Evolutionary conservation across 345 rosid genomes (phyloP).

Genomic region (Populus ilicifolia): DNA sequence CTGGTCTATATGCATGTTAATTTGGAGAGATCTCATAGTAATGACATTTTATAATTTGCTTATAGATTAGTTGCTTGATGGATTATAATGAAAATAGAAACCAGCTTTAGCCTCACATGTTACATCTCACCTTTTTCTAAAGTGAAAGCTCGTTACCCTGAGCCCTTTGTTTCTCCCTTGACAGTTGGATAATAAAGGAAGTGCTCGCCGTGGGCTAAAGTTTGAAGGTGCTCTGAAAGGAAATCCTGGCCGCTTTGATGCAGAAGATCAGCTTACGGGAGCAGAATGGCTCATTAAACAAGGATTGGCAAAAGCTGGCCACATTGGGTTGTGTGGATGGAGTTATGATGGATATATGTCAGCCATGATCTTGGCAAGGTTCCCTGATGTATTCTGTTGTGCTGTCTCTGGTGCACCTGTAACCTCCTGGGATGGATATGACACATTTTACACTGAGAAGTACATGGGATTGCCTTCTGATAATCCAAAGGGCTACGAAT

Average conservation of each 20-base stretch:
- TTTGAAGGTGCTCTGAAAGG: constrained; percentile 72
- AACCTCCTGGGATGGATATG: constrained; percentile 95
- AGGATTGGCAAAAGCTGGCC: constrained; percentile 65
- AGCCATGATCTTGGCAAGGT: constrained; percentile 56
- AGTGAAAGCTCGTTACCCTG: neutral
- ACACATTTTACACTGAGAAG: constrained; percentile 87
- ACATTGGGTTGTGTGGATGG: constrained; percentile 81
- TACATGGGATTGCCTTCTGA: constrained; percentile 84
- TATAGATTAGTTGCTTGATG: neutral
- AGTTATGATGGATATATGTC: constrained; percentile 98
- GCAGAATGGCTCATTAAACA: constrained; percentile 77
- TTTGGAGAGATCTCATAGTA: neutral
- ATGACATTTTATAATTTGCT: neutral
- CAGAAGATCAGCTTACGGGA: constrained; percentile 79
- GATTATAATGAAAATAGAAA: neutral
- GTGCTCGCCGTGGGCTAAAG: constrained; percentile 76
- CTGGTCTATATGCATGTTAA: neutral
- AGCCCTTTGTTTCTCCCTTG: constrained; percentile 5
- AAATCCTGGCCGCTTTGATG: constrained; percentile 55
- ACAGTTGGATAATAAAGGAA: constrained; percentile 94
- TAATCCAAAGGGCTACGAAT: constrained; percentile 35
- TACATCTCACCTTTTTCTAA: neutral
- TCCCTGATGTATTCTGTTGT: constrained; percentile 64
- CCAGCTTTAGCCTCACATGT: neutral
- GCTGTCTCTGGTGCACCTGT: constrained; percentile 90